phyloP scores from a whole-genome alignment of 2,329 filamentous ascomycete species.

The Cercospora sp. region DNA sequence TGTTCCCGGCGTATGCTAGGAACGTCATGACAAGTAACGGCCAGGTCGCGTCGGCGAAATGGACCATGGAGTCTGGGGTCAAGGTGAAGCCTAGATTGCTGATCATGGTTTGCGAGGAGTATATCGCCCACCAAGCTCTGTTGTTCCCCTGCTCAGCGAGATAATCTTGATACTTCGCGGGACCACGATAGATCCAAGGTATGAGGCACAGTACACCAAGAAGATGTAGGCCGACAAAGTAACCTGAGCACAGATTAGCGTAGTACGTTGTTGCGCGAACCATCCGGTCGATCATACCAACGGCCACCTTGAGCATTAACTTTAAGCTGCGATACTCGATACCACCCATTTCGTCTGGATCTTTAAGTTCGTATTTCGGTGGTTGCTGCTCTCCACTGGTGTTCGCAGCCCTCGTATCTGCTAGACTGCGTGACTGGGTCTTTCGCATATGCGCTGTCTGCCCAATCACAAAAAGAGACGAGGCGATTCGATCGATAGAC shows the following conservation, averaged over 20 bases:
- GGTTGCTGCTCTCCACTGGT: neutral
- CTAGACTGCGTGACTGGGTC: neutral
- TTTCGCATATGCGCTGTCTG: neutral
- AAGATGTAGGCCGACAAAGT: constrained; percentile 7
- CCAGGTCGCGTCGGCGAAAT: constrained; percentile 18
- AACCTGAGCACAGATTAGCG: neutral
- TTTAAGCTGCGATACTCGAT: constrained; percentile 64
- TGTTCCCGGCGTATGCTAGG: constrained; percentile 55
- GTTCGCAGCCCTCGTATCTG: neutral
- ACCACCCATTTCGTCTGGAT: constrained; percentile 61
- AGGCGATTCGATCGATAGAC: neutral
- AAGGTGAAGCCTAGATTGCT: constrained; percentile 58
- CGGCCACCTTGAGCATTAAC: constrained; percentile 17
- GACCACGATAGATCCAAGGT: constrained; percentile 13
- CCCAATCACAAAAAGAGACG: constrained; percentile 2
- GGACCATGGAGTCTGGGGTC: constrained; percentile 57
- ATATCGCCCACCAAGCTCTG: constrained; percentile 22
- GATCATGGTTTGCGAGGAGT: constrained; percentile 54
- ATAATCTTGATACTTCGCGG: constrained; percentile 16
- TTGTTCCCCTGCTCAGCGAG: constrained; percentile 11
- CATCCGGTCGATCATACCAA: neutral
- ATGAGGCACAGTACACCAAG: constrained; percentile 9
- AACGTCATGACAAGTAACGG: constrained; percentile 42
- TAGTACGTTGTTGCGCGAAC: neutral
- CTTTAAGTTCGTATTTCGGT: constrained; percentile 26